Evolutionary conservation across 257 asterid species (phyloP), one percentile per base, ranked within the genome.

Genomic region (Salvia rosmarinus): DNA sequence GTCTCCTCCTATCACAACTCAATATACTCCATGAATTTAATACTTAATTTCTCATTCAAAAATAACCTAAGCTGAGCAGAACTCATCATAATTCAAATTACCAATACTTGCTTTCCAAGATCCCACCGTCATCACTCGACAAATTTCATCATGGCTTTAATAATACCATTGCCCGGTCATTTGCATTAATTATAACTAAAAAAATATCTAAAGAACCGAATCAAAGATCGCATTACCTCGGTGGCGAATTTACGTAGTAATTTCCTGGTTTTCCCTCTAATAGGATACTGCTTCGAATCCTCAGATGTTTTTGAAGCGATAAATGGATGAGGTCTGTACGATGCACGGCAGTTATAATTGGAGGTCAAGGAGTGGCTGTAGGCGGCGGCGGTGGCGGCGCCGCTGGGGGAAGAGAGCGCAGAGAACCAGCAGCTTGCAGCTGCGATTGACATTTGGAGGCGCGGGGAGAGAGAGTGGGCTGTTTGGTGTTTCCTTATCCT

Each of bases 341-440:
- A n/a, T n/a, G 74, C 60, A 46, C 74, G 39, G 55, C 59, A 50
- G 61, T 59, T 72, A 32, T 67, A 75, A 72, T 70, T 28, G 61
- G 72, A 12, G 54, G 77, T 30, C 28, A 66, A 32, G 55, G 66
- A 23, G 71, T 76, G 64, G 51, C 71, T 43, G 63, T 66, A 71
- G 58, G 78, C 28, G 30, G 14, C n/a, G n/a, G n/a, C n/a, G n/a
- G n/a, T n/a, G n/a, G n/a, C n/a, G n/a, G n/a, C n/a, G n/a, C n/a
- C n/a, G n/a, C n/a, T n/a, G n/a, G n/a, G 13, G 35, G 72, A 67
- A 25, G 59, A 17, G 68, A 55, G 20, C 0, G 74, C 80, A 61
- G 84, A 80, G 78, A 80, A 75, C 60, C 84, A 80, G 81, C 78
- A 80, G 72, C 74, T 80, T 35, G 84, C 77, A 71, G 79, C 87